phyloP scores from a whole-genome alignment of 768 basidiomycete species.

The Pulveroboletus sp. region DNA sequence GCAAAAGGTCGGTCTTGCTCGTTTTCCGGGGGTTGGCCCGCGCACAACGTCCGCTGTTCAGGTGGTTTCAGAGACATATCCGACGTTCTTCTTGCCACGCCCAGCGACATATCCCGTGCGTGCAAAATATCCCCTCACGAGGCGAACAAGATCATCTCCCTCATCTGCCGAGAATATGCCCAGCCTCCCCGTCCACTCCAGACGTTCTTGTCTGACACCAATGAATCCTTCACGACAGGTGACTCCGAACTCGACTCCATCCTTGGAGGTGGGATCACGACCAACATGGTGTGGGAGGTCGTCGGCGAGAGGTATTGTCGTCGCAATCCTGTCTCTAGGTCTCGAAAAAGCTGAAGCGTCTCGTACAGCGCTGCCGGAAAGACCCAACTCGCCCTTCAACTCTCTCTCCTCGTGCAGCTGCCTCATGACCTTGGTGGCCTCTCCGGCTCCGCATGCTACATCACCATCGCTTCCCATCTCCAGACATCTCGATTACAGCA shows the following conservation, averaged over 20 bases:
- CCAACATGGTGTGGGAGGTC: constrained; percentile 83
- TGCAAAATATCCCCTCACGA: constrained; percentile 50
- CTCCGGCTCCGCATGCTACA: constrained; percentile 66
- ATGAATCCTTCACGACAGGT: constrained; percentile 65
- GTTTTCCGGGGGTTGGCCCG: neutral
- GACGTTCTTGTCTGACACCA: constrained; percentile 32
- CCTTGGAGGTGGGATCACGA: constrained; percentile 75
- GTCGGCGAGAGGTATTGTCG: constrained; percentile 74
- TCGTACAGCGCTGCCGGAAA: constrained; percentile 82
- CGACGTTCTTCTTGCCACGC: constrained; percentile 47
- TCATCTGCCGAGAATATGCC: constrained; percentile 42
- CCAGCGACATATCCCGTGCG: constrained; percentile 50
- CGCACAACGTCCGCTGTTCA: constrained; percentile 20
- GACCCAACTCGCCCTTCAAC: constrained; percentile 85
- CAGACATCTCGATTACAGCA: constrained; percentile 66
- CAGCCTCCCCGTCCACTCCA: constrained; percentile 40
- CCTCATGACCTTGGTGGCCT: constrained; percentile 53
- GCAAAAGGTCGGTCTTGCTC: constrained; percentile 32
- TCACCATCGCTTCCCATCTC: constrained; percentile 68
- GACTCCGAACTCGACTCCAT: constrained; percentile 61
- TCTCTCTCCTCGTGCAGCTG: constrained; percentile 74
- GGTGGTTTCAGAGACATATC: constrained; percentile 44
- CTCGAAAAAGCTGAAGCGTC: constrained; percentile 2
- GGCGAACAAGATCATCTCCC: constrained; percentile 45
- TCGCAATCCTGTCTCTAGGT: neutral